Conservation (phyloP, 2,329 filamentous ascomycete genomes). For the Tolypocladium ovalisporum region DNA sequence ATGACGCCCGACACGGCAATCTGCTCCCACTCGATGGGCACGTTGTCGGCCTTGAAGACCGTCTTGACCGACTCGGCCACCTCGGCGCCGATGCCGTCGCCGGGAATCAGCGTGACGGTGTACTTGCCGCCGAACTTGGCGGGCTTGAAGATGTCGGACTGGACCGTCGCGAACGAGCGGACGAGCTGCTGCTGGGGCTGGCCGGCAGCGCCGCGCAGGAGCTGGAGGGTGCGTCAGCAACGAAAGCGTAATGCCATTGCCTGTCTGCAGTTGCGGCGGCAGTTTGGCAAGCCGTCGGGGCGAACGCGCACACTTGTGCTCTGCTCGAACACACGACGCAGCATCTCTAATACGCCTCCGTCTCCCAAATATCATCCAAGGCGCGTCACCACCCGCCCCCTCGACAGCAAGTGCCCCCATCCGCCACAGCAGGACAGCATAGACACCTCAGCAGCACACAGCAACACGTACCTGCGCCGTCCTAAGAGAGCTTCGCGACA, state of each 20-base stretch:
- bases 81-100: constrained; percentile 97
- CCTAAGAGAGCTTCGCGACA: constrained; percentile 46
- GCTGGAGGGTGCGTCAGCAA: constrained; percentile 21
- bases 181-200: constrained; percentile 33
- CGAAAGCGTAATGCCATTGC: too few species aligned
- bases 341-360: not conserved
- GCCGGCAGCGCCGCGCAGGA: constrained; percentile 39
- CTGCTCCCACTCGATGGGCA: constrained; percentile 98
- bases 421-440: not conserved
- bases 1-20: constrained; percentile 90
- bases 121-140: constrained; percentile 99
- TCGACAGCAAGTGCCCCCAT: not conserved
- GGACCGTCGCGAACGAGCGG: constrained; percentile 65
- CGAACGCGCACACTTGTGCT: too few species aligned
- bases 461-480: constrained; percentile 43
- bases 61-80: constrained; percentile 98
- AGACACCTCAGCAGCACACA: constrained; percentile 1
- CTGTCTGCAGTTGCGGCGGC: not conserved
- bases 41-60: constrained; percentile 98
- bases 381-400: not conserved
- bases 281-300: not conserved
- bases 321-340: too few species aligned
- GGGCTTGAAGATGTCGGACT: constrained; percentile 96
- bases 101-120: constrained; percentile 95
- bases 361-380: not conserved